Conservation (phyloP, 768 basidiomycete species). For the Tulasnella sp. region DNA sequence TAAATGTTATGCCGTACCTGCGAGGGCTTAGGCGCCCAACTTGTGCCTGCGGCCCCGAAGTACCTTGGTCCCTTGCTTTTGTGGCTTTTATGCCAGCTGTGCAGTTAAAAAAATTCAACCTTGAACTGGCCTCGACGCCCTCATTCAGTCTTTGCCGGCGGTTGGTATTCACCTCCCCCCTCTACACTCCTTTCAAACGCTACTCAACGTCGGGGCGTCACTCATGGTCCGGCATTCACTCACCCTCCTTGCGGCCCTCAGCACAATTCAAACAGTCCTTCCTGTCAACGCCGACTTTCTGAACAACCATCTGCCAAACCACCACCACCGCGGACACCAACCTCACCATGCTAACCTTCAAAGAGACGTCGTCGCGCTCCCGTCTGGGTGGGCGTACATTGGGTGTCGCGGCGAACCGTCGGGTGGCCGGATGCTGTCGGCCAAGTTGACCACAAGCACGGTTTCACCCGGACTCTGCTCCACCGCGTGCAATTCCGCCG, state of each 20-base stretch:
- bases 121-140: background rate
- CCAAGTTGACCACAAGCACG: background rate
- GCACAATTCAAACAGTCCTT: background rate
- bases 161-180: background rate
- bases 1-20: background rate
- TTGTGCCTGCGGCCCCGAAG: background rate
- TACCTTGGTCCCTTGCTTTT: background rate
- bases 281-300: background rate
- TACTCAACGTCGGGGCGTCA: background rate
- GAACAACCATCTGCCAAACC: background rate
- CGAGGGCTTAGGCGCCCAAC: background rate
- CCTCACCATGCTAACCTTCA: background rate
- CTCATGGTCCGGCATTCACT: background rate
- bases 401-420: background rate
- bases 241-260: conserved; percentile 1
- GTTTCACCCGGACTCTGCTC: background rate
- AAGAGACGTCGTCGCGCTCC: background rate
- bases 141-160: background rate
- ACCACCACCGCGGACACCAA: background rate
- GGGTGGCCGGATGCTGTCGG: background rate
- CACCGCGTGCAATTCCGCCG: conserved; percentile 10
- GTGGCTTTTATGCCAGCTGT: background rate
- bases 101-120: background rate
- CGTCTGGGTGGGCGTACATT: background rate
- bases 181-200: background rate